Evolutionary conservation across 1,284 basidiomycete species (phyloP), one percentile per base, ranked within the genome.

Genomic region (Sporisorium exsertum): DNA sequence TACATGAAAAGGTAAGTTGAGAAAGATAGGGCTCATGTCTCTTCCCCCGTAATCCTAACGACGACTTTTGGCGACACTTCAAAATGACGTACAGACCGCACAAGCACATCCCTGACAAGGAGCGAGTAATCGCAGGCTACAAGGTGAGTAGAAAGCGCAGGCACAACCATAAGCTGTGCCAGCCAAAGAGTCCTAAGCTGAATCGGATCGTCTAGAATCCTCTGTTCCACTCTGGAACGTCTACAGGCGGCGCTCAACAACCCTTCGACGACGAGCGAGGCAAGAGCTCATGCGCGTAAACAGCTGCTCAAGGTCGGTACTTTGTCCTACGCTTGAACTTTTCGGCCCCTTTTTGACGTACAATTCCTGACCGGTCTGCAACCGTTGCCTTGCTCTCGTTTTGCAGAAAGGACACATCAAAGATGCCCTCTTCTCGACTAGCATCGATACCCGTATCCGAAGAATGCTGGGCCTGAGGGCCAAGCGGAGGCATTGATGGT

Each of bases 241-340:
- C 5, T 8, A 35, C 49, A 79, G 77, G 50, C 77, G 18, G 75
- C 77, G 2, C 75, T 79, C 47, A 79, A 79, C 61, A 79, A 79
- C 32, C 77, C 77, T 18, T 55, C 66, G 12, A 79, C 77, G 0
- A 62, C 64, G 2, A 74, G 58, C 40, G 77, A 78, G 45, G 77
- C 62, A 22, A 40, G 77, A 24, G 45, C 59, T 5, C 68, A 78
- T 46, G 78, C 78, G 0, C 54, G 77, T 24, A 79, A 74, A 53
- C 71, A 78, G 57, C 47, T 79, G n/a, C 64, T 79, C 43, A 57
- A 51, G 56, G 75, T 79, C 49, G 16, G 70, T 65, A 45, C 24
- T 0, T 3, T 8, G 6, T 24, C 16, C 45, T 4, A n/a, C 12
- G 51, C 18, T 37, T 18, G 45, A 45, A 22, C 55, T 56, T 56